Percentiles rank a stretch among this genome's conserved stretches.
These are phyloP conservation scores for Syzygium aromaticum DNA, from an alignment of 345 rosid species.

Conservation along the genomic window DNA sequence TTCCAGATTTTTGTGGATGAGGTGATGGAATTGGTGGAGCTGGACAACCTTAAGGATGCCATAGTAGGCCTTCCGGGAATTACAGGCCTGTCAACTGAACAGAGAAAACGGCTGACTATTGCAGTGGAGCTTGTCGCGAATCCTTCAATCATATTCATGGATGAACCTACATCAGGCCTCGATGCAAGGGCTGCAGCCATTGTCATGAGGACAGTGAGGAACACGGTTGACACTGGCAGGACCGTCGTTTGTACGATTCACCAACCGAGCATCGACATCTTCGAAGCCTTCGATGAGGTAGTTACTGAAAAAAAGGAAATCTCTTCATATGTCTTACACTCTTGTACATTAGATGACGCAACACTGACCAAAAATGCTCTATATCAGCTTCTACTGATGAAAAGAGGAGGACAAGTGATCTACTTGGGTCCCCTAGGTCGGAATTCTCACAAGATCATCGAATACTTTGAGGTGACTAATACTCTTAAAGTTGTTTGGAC, in stretches of 20 bases:
- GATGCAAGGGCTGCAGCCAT: constrained; percentile 59
- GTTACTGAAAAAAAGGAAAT: not conserved
- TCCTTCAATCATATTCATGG: constrained; percentile 59
- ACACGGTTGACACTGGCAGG: constrained; percentile 47
- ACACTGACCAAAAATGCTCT: not conserved
- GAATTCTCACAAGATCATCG: constrained; percentile 37
- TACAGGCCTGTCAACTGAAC: constrained; percentile 46
- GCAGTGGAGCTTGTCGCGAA: constrained; percentile 58
- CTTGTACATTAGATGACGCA: not conserved
- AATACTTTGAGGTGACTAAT: constrained; percentile 37
- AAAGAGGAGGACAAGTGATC: constrained; percentile 48
- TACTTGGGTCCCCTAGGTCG: constrained; percentile 39
- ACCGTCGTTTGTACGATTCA: constrained; percentile 58
- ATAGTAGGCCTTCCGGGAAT: constrained; percentile 46
- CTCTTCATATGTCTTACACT: not conserved
- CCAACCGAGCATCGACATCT: constrained; percentile 53
- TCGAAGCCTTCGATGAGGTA: constrained; percentile 53
- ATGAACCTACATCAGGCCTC: constrained; percentile 50
- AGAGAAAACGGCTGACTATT: constrained; percentile 46
- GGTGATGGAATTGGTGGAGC: constrained; percentile 41
- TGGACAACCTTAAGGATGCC: constrained; percentile 27
- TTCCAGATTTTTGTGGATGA: constrained; percentile 41
- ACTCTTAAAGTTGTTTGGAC: not conserved
- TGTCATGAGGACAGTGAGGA: constrained; percentile 48
- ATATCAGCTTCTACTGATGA: constrained; percentile 33